These are phyloP conservation scores for Monosporozyma unispora DNA, from an alignment of 805 yeast species.

Conservation along the genomic window DNA sequence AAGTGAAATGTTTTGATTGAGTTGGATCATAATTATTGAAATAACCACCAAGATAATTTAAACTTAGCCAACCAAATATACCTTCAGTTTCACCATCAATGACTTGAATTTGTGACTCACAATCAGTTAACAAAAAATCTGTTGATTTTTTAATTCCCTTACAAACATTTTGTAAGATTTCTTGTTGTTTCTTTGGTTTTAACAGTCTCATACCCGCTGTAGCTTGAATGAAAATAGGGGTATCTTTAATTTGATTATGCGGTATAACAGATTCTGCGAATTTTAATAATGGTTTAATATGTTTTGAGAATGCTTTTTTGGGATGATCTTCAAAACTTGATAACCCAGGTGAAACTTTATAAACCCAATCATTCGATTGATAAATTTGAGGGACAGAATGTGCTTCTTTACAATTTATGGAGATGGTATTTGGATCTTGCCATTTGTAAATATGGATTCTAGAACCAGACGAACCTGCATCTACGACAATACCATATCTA, in stretches of 20 bases:
- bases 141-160: conserved; percentile 42
- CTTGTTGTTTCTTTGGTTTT: conserved; percentile 42
- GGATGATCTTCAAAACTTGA: conserved; percentile 54
- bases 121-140: conserved; percentile 44
- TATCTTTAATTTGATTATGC: conserved; percentile 42
- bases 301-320: conserved; percentile 57
- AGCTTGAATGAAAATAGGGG: conserved; percentile 87
- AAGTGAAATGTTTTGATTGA: conserved; percentile 41
- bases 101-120: conserved; percentile 66
- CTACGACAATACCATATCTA: conserved; percentile 78
- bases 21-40: conserved; percentile 40
- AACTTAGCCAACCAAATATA: conserved; percentile 87
- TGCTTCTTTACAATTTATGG: conserved; percentile 25
- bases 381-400: conserved; percentile 59
- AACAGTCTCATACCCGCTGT: conserved; percentile 95
- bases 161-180: conserved; percentile 56
- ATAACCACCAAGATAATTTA: conserved; percentile 72
- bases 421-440: conserved; percentile 41
- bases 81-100: conserved; percentile 96
- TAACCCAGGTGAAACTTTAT: conserved; percentile 75
- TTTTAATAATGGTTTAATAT: conserved; percentile 53
- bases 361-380: conserved; percentile 60
- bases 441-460: conserved; percentile 77
- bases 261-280: conserved; percentile 73
- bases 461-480: conserved; percentile 95